Conservation (phyloP, 768 basidiomycete genomes). For the Lentinus brumalis region DNA sequence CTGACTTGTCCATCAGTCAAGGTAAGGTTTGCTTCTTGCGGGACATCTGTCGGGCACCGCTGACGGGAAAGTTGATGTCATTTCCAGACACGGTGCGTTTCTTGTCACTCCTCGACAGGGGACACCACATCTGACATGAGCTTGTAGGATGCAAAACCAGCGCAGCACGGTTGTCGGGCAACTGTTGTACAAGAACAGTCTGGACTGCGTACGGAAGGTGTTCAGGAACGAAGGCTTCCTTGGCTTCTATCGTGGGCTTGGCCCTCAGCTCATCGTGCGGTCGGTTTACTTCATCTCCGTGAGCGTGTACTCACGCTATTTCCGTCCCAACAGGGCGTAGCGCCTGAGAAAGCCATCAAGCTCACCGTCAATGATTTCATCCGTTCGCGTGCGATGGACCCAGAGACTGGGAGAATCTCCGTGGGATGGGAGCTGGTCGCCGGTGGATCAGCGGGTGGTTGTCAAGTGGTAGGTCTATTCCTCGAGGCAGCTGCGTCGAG, state of each 20-base stretch:
- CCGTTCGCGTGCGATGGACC: constrained; percentile 81
- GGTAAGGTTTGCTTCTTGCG: constrained; percentile 44
- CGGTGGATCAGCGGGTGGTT: constrained; percentile 92
- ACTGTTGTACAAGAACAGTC: constrained; percentile 92
- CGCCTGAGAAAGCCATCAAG: constrained; percentile 98
- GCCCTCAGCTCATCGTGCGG: constrained; percentile 87
- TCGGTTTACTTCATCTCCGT: constrained; percentile 4
- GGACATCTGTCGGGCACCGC: not conserved
- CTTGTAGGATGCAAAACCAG: constrained; percentile 91
- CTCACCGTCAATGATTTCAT: constrained; percentile 94
- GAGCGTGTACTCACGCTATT: not conserved
- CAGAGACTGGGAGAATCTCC: constrained; percentile 93
- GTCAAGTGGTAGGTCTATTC: constrained; percentile 83
- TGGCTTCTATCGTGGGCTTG: constrained; percentile 97
- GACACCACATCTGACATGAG: not conserved
- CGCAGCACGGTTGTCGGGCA: constrained; percentile 96
- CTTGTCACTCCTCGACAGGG: not conserved
- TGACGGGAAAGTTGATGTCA: not conserved
- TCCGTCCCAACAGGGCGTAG: constrained; percentile 67
- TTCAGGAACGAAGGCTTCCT: constrained; percentile 90
- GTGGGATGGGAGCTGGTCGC: constrained; percentile 90
- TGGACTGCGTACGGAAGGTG: constrained; percentile 93
- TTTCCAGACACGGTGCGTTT: constrained; percentile 56
- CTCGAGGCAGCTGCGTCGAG: not conserved
- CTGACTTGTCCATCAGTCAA: constrained; percentile 53